Base-by-base conservation (phyloP, 2,329 filamentous ascomycete species). In the Coleophoma crateriformis region DNA sequence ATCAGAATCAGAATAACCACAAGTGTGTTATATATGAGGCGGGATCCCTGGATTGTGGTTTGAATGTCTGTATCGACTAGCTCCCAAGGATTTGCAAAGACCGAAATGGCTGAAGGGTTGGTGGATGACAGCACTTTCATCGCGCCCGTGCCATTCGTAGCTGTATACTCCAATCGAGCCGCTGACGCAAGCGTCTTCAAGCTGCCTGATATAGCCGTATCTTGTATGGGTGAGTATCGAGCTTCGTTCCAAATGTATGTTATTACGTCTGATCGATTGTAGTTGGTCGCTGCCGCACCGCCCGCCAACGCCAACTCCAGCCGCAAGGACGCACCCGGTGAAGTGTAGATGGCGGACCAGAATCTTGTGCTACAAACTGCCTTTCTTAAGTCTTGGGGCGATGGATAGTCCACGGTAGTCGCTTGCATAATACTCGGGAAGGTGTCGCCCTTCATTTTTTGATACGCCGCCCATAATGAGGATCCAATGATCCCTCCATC, bases 401-500 rank as follows among this genome's bases (percentile, higher is more conserved):
- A 54, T 0, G 64, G 52, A 45, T 61, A 71, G n/a, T 66, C 45
- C 1, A 51, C 48, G 6, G 50, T 33, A 0, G 57, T 46, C 15
- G 47, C 54, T 43, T 67, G 63, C 22, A 64, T 56, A 19, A 72
- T 42, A 1, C 64, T 64, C 1, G 66, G 67, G 50, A 67, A 70
- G 3, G 32, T 46, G 10, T 61, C 48, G n/a, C 53, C 62, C 45
- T 67, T 52, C 1, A 71, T 41, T 5, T 48, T 50, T n/a, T 56
- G 39, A 49, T 69, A 69, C n/a, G 69, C 66, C 8, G 52, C 48
- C 8, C 58, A 54, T 3, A 72, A 50, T 2, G 68, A 58, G 5
- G 58, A 22, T 22, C 69, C 68, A 38, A 72, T 55, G 3, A 71
- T 60, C 42, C 72, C 71, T 4, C 76, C 77, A 60, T 87, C 82